Conservation (phyloP, 768 basidiomycete genomes). For the Termitomyces sp. region DNA sequence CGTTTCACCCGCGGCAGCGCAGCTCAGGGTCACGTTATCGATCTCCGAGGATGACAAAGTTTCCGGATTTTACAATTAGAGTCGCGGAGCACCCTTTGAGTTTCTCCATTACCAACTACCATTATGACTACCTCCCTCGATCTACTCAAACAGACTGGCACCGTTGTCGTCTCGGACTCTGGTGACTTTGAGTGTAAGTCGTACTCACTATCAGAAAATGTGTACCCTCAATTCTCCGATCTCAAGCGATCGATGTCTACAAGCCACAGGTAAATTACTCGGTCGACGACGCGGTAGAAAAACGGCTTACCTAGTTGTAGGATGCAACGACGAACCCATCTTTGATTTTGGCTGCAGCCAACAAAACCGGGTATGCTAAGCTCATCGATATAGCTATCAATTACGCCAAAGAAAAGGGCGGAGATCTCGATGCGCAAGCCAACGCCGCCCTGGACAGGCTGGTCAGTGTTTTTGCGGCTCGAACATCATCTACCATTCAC, state of each 20-base stretch:
- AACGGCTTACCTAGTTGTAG: constrained; percentile 29
- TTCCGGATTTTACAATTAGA: constrained; percentile 2
- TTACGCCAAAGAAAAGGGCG: constrained; percentile 79
- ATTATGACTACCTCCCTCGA: constrained; percentile 81
- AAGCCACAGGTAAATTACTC: constrained; percentile 71
- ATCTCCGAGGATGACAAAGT: constrained; percentile 14
- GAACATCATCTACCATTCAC: neutral
- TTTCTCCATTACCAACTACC: constrained; percentile 20
- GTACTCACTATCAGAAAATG: constrained; percentile 10
- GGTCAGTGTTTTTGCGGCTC: constrained; percentile 41
- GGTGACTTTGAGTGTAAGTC: constrained; percentile 85
- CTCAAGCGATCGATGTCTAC: constrained; percentile 87
- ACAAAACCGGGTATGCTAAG: constrained; percentile 80
- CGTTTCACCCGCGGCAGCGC: too few relatives aligned
- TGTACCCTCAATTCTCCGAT: constrained; percentile 14
- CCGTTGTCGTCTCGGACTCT: constrained; percentile 95
- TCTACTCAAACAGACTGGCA: constrained; percentile 85
- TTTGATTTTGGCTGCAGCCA: constrained; percentile 88
- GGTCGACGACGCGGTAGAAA: neutral
- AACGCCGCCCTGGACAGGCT: constrained; percentile 86
- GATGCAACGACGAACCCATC: constrained; percentile 99
- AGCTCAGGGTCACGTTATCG: constrained; percentile 13
- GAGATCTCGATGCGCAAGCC: constrained; percentile 68
- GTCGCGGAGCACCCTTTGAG: neutral
- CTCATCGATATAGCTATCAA: constrained; percentile 75